Conservation (phyloP, 257 asterid species). For the Scutellaria barbata region DNA sequence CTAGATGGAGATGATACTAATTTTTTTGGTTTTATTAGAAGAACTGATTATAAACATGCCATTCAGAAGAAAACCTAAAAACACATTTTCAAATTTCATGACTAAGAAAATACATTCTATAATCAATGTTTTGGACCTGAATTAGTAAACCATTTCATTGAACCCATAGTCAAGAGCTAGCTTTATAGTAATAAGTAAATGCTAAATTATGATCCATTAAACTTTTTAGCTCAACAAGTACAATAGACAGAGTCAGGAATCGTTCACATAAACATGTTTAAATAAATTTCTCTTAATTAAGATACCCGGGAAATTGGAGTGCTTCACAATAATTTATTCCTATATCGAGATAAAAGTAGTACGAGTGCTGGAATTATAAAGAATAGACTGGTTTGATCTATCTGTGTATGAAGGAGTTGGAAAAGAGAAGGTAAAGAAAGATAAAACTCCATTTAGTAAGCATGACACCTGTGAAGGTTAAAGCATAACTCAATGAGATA, state of each 20-base stretch:
- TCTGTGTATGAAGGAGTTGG: not conserved
- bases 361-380: not conserved
- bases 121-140: conserved; percentile 1
- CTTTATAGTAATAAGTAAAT: not conserved
- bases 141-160: not conserved
- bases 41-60: not conserved
- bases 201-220: not conserved
- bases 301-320: not conserved
- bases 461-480: not conserved
- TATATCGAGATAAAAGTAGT: not conserved
- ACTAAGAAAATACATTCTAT: not conserved
- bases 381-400: not conserved
- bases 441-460: not conserved
- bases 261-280: not conserved
- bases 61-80: not conserved
- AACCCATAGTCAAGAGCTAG: not conserved
- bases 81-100: not conserved
- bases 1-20: not conserved
- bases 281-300: not conserved
- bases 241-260: not conserved
- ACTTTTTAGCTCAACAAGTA: not conserved
- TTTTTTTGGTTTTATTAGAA: not conserved
- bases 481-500: not conserved
- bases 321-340: not conserved
- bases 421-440: conserved; percentile 8